Percentiles rank a stretch among this genome's conserved stretches.
These are phyloP conservation scores for Pythium coloratum DNA, from an alignment of 352 stramenopile genomes.

Conservation along the genomic window DNA sequence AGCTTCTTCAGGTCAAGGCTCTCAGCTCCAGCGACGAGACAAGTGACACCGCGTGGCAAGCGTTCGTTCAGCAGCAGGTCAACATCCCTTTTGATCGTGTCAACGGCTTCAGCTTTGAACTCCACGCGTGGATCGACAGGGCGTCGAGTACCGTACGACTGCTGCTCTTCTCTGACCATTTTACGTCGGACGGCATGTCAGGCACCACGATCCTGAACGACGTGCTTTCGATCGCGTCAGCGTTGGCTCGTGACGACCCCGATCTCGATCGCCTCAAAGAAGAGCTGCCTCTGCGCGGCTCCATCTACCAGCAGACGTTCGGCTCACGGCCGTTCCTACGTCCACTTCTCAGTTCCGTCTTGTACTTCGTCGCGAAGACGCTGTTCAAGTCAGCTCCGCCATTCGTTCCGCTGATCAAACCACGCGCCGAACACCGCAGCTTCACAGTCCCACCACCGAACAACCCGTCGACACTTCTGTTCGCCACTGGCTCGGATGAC, in stretches of 20 bases:
- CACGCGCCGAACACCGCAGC: conserved; percentile 29
- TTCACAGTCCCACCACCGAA: conserved; percentile 11
- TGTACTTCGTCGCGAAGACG: conserved; percentile 32
- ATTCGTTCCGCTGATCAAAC: conserved; percentile 34
- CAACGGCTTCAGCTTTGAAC: conserved; percentile 9
- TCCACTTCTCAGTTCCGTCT: neutral
- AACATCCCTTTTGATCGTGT: conserved; percentile 14
- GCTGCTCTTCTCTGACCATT: conserved; percentile 53
- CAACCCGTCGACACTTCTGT: conserved; percentile 35
- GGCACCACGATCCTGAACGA: conserved; percentile 41
- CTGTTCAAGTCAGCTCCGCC: conserved; percentile 4
- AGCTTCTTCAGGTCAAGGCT: neutral
- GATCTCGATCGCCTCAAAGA: conserved; percentile 2
- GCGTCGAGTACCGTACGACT: conserved; percentile 29
- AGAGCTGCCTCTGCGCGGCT: conserved; percentile 27
- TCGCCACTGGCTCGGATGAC: conserved; percentile 26
- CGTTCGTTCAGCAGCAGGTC: conserved; percentile 2
- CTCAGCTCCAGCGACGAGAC: neutral
- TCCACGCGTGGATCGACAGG: conserved; percentile 27
- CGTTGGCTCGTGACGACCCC: neutral
- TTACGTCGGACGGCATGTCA: conserved; percentile 42
- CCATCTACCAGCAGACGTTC: conserved; percentile 43
- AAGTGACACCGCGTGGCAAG: neutral
- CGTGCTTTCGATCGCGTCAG: conserved; percentile 11
- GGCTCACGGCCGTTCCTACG: conserved; percentile 24